These are phyloP conservation scores for Suhomyces terraborum DNA, from an alignment of 1,139 yeast genomes.

Conservation along the genomic window DNA sequence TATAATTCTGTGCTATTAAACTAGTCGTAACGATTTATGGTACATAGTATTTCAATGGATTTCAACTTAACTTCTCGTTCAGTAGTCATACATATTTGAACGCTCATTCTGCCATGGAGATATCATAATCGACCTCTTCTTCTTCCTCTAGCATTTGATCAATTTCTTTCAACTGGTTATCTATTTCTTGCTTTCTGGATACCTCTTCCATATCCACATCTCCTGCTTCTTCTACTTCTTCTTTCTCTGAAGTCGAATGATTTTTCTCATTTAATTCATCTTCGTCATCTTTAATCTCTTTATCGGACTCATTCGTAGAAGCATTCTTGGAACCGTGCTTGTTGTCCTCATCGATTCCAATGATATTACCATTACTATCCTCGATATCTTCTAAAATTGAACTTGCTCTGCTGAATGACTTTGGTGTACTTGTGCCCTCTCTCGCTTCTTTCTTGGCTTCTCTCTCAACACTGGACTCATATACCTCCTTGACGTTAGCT, in stretches of 20 bases:
- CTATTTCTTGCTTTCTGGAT: conserved; percentile 15
- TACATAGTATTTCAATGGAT: background rate
- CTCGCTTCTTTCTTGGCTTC: conserved; percentile 19
- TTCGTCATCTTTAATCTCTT: conserved; percentile 16
- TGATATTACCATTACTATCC: conserved; percentile 10
- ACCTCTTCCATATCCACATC: conserved; percentile 11
- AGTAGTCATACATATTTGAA: background rate
- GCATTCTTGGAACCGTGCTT: background rate
- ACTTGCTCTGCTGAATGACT: conserved; percentile 15
- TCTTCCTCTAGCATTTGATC: conserved; percentile 43
- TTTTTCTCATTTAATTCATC: conserved; percentile 11
- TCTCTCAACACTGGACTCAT: conserved; percentile 29
- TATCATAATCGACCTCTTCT: conserved; percentile 44
- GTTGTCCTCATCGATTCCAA: conserved; percentile 3
- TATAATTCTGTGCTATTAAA: too few species aligned
- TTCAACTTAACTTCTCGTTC: background rate
- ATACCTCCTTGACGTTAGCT: conserved; percentile 28
- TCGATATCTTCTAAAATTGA: conserved; percentile 20
- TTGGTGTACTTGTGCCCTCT: conserved; percentile 3
- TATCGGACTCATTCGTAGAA: background rate
- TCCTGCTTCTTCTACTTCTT: conserved; percentile 10
- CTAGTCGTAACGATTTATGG: too few species aligned
- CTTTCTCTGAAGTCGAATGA: conserved; percentile 7
- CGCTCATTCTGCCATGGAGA: conserved; percentile 23
- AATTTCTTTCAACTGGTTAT: conserved; percentile 32